Conservation (phyloP, 176 grass and related monocot genomes). For the Eragrostis curvula region DNA sequence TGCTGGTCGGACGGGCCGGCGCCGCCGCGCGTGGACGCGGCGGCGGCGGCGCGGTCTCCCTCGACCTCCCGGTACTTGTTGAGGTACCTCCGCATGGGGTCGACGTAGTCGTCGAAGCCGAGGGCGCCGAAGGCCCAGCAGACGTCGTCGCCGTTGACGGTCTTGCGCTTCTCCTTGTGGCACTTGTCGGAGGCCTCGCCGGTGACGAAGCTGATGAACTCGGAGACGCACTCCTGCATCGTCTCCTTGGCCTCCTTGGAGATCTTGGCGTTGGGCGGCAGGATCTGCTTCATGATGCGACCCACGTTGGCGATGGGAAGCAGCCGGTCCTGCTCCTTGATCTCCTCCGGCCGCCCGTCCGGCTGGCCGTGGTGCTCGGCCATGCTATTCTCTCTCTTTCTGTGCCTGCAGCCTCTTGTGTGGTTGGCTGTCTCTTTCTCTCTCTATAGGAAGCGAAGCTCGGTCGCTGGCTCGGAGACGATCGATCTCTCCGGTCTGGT, state of each 20-base stretch:
- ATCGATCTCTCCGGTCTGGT: not conserved
- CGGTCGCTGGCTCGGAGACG: not conserved
- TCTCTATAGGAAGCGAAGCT: too few species aligned
- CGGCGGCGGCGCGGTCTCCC: conserved; percentile 64
- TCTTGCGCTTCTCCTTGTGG: conserved; percentile 90
- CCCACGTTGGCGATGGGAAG: conserved; percentile 88
- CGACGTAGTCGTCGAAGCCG: conserved; percentile 82
- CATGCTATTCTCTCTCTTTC: too few species aligned
- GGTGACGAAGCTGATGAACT: conserved; percentile 95
- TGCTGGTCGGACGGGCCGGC: not conserved
- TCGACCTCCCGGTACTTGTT: conserved; percentile 77
- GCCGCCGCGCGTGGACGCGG: conserved; percentile 45
- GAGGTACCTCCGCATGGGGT: conserved; percentile 80
- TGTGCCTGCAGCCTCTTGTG: too few species aligned
- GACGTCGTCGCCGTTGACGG: conserved; percentile 89
- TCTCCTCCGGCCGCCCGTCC: conserved; percentile 26
- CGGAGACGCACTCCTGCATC: conserved; percentile 88
- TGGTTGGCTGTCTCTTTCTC: not conserved
- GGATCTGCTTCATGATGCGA: conserved; percentile 86
- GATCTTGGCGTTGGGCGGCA: conserved; percentile 87
- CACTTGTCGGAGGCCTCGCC: conserved; percentile 88
- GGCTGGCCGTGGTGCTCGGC: conserved; percentile 47
- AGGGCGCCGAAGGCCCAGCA: conserved; percentile 79
- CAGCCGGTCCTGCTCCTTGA: conserved; percentile 89
- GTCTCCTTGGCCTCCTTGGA: conserved; percentile 95